Conservation (phyloP, 805 yeast species). For the Ogataea angusta region DNA sequence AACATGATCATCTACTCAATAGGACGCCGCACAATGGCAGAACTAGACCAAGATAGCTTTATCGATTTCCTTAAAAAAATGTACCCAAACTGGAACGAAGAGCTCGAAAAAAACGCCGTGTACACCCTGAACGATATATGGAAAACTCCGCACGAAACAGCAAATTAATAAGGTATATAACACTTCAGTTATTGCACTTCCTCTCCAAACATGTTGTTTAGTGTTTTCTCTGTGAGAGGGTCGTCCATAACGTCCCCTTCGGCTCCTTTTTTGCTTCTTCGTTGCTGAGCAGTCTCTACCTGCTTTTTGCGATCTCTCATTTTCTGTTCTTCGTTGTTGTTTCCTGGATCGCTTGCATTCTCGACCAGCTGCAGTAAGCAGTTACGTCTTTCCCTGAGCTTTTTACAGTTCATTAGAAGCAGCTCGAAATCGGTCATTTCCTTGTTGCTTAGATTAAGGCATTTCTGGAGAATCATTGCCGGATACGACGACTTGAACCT, state of each 20-base stretch:
- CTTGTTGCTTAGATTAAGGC: constrained; percentile 50
- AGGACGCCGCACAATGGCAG: constrained; percentile 30
- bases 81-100: constrained; percentile 30
- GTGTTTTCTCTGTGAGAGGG: constrained; percentile 66
- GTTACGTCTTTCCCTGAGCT: constrained; percentile 74
- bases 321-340: constrained; percentile 31
- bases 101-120: constrained; percentile 25
- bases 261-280: constrained; percentile 35
- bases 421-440: constrained; percentile 63
- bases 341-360: constrained; percentile 52
- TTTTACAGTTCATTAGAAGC: constrained; percentile 59
- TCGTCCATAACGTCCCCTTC: constrained; percentile 59
- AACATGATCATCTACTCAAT: constrained; percentile 24
- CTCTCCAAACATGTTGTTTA: constrained; percentile 56
- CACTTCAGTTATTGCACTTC: constrained; percentile 14
- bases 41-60: constrained; percentile 26
- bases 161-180: neutral
- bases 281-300: constrained; percentile 50
- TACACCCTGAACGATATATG: constrained; percentile 25
- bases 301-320: constrained; percentile 48
- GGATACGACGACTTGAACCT: constrained; percentile 69
- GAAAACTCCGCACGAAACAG: constrained; percentile 8
- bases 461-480: constrained; percentile 52
- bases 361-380: constrained; percentile 71
- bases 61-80: constrained; percentile 25